Percentiles rank a stretch among this genome's conserved stretches.
Evolutionary conservation across 1,139 yeast genomes (phyloP).

Genomic region (Insectozyma bohioensis): DNA sequence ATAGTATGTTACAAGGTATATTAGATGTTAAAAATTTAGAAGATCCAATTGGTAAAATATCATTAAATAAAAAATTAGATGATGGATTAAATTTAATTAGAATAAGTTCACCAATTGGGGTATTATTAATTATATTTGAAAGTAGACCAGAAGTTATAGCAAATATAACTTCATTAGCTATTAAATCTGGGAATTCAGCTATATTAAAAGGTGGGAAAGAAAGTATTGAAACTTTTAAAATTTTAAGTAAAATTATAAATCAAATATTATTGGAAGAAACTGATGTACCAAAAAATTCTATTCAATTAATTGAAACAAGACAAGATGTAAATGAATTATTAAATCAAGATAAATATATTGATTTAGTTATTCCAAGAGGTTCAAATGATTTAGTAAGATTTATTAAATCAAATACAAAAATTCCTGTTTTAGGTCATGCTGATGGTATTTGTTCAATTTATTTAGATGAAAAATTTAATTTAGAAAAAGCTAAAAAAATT

Average conservation of each 20-base stretch:
- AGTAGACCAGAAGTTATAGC: slow-evolving; percentile 98
- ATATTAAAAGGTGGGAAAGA: slow-evolving; percentile 98
- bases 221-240: slow-evolving; percentile 77
- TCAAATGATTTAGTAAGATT: slow-evolving; percentile 84
- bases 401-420: slow-evolving; percentile 84
- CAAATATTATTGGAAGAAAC: slow-evolving; percentile 56
- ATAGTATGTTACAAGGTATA: slow-evolving; percentile 91
- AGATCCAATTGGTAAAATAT: slow-evolving; percentile 88
- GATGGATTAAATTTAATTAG: slow-evolving; percentile 80
- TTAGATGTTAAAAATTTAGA: slow-evolving; percentile 84
- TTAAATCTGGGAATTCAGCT: slow-evolving; percentile 94
- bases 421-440: slow-evolving; percentile 98
- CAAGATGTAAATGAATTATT: slow-evolving; percentile 85
- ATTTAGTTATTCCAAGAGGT: slow-evolving; percentile 95
- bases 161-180: slow-evolving; percentile 90
- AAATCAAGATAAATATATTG: slow-evolving; percentile 84
- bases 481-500: slow-evolving; percentile 71
- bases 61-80: slow-evolving; percentile 81
- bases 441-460: slow-evolving; percentile 95
- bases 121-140: slow-evolving; percentile 87
- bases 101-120: slow-evolving; percentile 94
- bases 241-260: slow-evolving; percentile 73
- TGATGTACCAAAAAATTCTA: slow-evolving; percentile 72
- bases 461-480: slow-evolving; percentile 73
- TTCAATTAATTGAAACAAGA: slow-evolving; percentile 85